Evolutionary conservation across 345 rosid genomes (phyloP), one percentile per base, ranked within the genome.

Genomic region (Eucalyptus tenuipes): DNA sequence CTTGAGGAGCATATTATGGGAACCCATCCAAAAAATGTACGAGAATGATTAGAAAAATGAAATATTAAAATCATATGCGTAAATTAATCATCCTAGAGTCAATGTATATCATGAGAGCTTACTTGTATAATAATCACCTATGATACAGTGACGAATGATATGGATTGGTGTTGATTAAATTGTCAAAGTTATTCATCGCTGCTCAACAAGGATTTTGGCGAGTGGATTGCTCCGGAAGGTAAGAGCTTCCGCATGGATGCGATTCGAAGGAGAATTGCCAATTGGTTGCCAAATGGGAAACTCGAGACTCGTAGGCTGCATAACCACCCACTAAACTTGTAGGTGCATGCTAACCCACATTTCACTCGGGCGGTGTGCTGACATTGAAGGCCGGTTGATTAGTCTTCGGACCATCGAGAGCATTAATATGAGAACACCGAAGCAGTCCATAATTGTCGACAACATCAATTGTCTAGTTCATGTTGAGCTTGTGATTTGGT

Each of bases 401-500:
- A 42, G 81, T 71, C 4, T 37, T 22, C 25, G 4, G 2, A 71
- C 12, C 7, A 22, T 18, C 7, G 1, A 18, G 81, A 71, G 81
- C 81, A 33, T 37, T 17, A 42, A 17, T 9, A 42, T 18, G 81
- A 71, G 81, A 71, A 71, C 25, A 16, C 3, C 11, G 13, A 33
- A 18, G 81, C 3, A 10, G 45, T 37, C 13, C 25, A 37, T 33
- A 10, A 71, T 71, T 2, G 81, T 71, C 5, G 45, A 18, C 24
- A 42, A 9, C 25, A 5, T 33, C 3, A 0, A 33, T 4, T 33
- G 3, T 20, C 5, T 5, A n/a, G n/a, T n/a, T n/a, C n/a, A n/a
- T n/a, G n/a, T n/a, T n/a, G n/a, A 40, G 25, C 81, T 71, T 22
- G 45, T 71, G 81, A 37, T 37, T 71, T 5, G 5, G 14, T 14